Evolutionary conservation across 768 basidiomycete species (phyloP), one percentile per base, ranked within the genome.

Genomic region (Termitomyces sp.): DNA sequence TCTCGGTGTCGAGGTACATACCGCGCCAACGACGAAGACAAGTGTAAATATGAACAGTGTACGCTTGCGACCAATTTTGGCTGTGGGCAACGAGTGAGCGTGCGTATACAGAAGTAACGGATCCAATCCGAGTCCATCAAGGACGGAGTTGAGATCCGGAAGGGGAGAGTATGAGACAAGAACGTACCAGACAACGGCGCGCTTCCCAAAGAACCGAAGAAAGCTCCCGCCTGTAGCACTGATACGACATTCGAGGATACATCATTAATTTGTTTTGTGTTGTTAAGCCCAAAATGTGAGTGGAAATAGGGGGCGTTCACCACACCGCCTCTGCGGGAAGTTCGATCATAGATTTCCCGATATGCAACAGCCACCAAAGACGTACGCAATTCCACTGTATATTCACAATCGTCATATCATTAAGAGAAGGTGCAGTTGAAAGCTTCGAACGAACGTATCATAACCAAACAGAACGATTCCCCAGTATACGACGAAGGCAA

Each of bases 191-290:
- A 90, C 42, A 90, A 68, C 0, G 88, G 88, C 0, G 89, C 88
- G 65, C 87, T 88, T 49, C 28, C 46, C 28, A 49, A 11, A 4
- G 92, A 90, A 50, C 93, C 93, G 67, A 94, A 94, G 80, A 94
- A 94, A 0, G 91, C 91, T 11, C 91, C 92, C 2, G 87, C 91
- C 70, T 95, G 93, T 8, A 95, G 80, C 5, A 94, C 90, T 7
- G 93, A 91, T 24, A 94, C 94, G 42, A 96, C 88, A 65, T 91
- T 92, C 44, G 89, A 88, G 0, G 87, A 88, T 24, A 94, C 77
- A 11, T 77, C 75, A 55, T 88, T 80, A 28, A 68, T 66, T 44
- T 70, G 70, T 46, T 65, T 65, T n/a, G 56, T 32, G 69, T 80
- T 75, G 50, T 77, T 69, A 51, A 90, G 78, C 11, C 84, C 84